Percentiles rank a stretch among this genome's conserved stretches.
phyloP scores from a whole-genome alignment of 2,329 filamentous ascomycete genomes.

The Claviceps sp. region DNA sequence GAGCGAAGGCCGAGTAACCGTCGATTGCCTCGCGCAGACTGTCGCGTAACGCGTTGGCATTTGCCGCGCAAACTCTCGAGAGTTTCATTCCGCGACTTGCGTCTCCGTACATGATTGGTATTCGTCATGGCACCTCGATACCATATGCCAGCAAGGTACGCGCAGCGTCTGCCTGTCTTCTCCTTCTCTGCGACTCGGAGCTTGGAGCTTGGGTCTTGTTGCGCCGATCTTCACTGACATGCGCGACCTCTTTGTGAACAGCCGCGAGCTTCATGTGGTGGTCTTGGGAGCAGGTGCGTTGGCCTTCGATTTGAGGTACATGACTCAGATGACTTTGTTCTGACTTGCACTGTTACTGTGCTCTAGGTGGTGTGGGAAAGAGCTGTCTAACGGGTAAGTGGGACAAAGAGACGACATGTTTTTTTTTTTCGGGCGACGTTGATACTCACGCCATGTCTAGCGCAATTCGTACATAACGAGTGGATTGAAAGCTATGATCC shows the following conservation, averaged over 20 bases:
- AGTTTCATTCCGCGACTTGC: background rate
- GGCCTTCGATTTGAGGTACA: background rate
- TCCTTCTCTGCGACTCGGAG: background rate
- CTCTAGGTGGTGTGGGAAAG: constrained; percentile 75
- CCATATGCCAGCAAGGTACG: constrained; percentile 7
- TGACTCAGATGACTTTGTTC: constrained; percentile 7
- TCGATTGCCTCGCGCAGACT: background rate
- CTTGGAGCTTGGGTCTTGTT: no score
- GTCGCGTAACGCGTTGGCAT: background rate
- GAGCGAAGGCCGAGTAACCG: background rate
- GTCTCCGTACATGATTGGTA: background rate
- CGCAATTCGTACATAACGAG: constrained; percentile 87
- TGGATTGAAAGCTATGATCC: constrained; percentile 84
- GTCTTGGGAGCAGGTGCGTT: constrained; percentile 63
- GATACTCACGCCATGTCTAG: constrained; percentile 27
- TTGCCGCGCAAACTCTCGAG: background rate
- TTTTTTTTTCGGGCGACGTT: background rate
- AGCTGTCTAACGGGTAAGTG: constrained; percentile 74
- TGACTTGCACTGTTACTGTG: constrained; percentile 15
- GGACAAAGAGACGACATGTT: background rate
- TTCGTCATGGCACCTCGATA: constrained; percentile 7
- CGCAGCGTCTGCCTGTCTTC: background rate
- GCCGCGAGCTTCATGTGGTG: constrained; percentile 71
- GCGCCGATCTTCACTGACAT: background rate
- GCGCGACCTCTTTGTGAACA: constrained; percentile 16